phyloP scores from a whole-genome alignment of 176 grass and related monocot species.

The Avena sativa region DNA sequence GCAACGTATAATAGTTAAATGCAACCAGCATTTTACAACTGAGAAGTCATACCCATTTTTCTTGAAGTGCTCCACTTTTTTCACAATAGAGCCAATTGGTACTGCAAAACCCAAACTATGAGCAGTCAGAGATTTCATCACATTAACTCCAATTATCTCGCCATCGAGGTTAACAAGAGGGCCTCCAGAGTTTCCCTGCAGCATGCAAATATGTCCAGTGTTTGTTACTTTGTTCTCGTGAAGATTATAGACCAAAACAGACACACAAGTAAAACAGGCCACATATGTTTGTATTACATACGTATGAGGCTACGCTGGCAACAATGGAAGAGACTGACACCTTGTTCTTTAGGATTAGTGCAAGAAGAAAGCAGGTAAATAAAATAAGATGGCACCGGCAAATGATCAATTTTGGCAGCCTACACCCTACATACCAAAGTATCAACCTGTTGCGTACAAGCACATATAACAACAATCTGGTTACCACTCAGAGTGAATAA shows the following conservation, averaged over 20 bases:
- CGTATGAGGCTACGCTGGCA: neutral
- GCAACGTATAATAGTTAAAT: slow-evolving; percentile 24
- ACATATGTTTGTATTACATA: slow-evolving; percentile 9
- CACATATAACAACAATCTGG: slow-evolving; percentile 1
- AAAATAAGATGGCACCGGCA: slow-evolving; percentile 7
- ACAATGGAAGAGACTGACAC: neutral
- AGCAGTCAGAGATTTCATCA: slow-evolving; percentile 63
- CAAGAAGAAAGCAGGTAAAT: slow-evolving; percentile 15
- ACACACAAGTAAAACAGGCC: neutral
- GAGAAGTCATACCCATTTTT: slow-evolving; percentile 65
- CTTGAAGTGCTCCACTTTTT: slow-evolving; percentile 84
- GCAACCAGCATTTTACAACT: neutral
- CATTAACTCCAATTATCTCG: slow-evolving; percentile 84
- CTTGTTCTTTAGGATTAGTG: slow-evolving; percentile 13
- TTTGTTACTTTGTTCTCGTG: neutral
- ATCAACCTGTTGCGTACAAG: neutral
- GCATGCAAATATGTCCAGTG: slow-evolving; percentile 1
- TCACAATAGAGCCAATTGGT: slow-evolving; percentile 68
- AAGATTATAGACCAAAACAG: slow-evolving; percentile 31
- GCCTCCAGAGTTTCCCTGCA: slow-evolving; percentile 84
- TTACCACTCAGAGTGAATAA: neutral
- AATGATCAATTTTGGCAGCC: neutral
- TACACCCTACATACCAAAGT: neutral
- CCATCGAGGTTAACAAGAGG: slow-evolving; percentile 92
- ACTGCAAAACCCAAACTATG: slow-evolving; percentile 88